A percentile compares a stretch with the other conserved stretches of the same genome.
phyloP scores from a whole-genome alignment of 2,329 filamentous ascomycete species.

The Cryphonectria naterciae region DNA sequence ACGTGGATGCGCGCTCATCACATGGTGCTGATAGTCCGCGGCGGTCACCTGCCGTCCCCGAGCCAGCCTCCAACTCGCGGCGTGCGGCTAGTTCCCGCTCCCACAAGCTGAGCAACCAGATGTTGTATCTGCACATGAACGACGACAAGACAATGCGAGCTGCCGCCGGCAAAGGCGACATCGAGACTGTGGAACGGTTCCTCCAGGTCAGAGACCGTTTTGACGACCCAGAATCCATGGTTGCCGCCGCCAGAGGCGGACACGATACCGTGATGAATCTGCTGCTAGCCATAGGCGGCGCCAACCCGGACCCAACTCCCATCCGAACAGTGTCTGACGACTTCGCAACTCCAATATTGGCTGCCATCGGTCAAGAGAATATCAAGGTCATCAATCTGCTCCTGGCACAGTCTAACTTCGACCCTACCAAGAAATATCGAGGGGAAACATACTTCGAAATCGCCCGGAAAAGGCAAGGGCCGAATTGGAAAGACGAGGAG shows the following conservation, averaged over 20 bases:
- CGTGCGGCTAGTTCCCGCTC: conserved; percentile 60
- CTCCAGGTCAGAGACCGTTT: conserved; percentile 63
- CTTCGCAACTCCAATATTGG: conserved; percentile 88
- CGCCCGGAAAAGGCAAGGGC: conserved; percentile 78
- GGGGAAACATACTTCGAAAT: conserved; percentile 87
- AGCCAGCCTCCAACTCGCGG: conserved; percentile 43
- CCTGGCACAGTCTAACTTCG: conserved; percentile 75
- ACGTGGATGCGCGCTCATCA: conserved; percentile 48
- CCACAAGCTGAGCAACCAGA: conserved; percentile 66
- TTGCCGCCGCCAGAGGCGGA: conserved; percentile 88
- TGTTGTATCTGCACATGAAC: conserved; percentile 62
- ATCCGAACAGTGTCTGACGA: conserved; percentile 61
- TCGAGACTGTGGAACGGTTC: conserved; percentile 64
- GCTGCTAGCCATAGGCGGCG: conserved; percentile 68
- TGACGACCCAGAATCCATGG: conserved; percentile 82
- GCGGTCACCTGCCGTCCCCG: conserved; percentile 53
- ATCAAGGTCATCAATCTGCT: conserved; percentile 82
- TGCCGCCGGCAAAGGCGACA: conserved; percentile 64
- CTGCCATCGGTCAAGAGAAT: conserved; percentile 88
- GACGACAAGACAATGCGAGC: conserved; percentile 64
- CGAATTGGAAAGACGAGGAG: conserved; percentile 88
- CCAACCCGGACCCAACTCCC: conserved; percentile 70
- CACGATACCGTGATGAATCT: conserved; percentile 87
- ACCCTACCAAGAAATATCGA: conserved; percentile 77
- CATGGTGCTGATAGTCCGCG: conserved; percentile 62